Conservation (phyloP, 345 rosid species). For the Gossypium mustelinum region DNA sequence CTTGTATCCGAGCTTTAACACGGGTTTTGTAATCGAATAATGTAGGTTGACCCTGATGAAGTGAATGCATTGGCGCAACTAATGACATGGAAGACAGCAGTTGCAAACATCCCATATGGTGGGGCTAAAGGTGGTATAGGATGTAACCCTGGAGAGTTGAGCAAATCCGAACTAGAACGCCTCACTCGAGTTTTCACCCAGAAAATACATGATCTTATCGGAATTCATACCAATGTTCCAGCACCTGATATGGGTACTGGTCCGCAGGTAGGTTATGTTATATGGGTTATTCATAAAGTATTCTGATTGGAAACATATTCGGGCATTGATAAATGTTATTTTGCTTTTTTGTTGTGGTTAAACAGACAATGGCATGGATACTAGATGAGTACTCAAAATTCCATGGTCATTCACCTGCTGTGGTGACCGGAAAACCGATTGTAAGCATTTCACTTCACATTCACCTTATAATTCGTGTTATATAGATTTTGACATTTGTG, state of each 20-base stretch:
- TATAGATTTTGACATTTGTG: no score
- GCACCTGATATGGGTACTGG: constrained; percentile 99
- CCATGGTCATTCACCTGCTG: constrained; percentile 91
- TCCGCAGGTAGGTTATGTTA: constrained; percentile 44
- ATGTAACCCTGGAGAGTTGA: constrained; percentile 63
- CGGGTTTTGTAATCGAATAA: neutral
- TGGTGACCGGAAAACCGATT: constrained; percentile 85
- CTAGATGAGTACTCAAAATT: constrained; percentile 96
- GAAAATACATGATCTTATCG: constrained; percentile 87
- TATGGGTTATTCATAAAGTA: neutral
- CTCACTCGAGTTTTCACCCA: constrained; percentile 94
- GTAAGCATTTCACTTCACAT: constrained; percentile 30
- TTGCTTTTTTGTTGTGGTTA: constrained; percentile 3
- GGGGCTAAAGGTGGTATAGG: constrained; percentile 99
- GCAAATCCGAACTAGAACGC: constrained; percentile 73
- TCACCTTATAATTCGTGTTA: no score
- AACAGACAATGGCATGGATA: constrained; percentile 98
- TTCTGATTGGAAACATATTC: neutral
- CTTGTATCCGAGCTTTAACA: neutral
- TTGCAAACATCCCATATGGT: constrained; percentile 93
- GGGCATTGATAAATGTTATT: neutral
- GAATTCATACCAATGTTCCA: constrained; percentile 88
- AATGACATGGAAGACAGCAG: constrained; percentile 99
- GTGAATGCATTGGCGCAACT: constrained; percentile 94
- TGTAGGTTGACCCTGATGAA: constrained; percentile 92